phyloP scores from a whole-genome alignment of 176 grass and related monocot genomes.

The Oryza brachyantha region DNA sequence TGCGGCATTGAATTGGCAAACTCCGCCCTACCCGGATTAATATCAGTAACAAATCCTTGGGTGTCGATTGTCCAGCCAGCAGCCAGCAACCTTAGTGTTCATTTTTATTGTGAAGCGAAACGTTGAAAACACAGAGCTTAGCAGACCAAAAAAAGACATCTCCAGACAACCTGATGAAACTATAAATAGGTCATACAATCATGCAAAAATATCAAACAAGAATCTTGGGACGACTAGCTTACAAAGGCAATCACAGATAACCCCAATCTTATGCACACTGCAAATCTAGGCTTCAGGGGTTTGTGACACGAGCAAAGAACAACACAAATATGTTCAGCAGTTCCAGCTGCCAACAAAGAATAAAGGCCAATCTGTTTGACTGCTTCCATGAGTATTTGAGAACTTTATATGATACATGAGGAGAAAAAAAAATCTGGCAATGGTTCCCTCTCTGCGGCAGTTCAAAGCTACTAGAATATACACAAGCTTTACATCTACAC shows the following conservation, averaged over 20 bases:
- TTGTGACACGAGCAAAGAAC: neutral
- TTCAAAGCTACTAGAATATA: neutral
- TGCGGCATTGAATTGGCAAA: neutral
- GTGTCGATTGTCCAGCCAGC: too few relatives aligned
- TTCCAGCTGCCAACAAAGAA: conserved; percentile 5
- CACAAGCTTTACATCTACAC: conserved; percentile 22
- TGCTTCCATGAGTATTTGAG: neutral
- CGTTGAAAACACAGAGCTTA: neutral
- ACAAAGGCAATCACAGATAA: neutral
- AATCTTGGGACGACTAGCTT: neutral
- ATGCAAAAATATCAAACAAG: too few relatives aligned
- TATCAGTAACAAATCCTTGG: neutral
- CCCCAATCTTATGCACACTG: neutral
- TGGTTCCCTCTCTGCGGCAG: neutral
- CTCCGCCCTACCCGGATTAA: neutral
- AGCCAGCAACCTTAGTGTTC: neutral
- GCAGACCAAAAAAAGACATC: neutral
- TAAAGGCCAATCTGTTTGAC: conserved; percentile 9
- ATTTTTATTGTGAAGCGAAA: neutral
- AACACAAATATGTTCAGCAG: neutral
- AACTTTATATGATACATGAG: conserved; percentile 24
- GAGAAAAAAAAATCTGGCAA: neutral
- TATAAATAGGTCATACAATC: too few relatives aligned
- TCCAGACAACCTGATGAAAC: neutral
- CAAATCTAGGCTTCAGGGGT: neutral